These are phyloP conservation scores for Periconia macrospinosa DNA, from an alignment of 2,329 filamentous ascomycete genomes.

Conservation along the genomic window DNA sequence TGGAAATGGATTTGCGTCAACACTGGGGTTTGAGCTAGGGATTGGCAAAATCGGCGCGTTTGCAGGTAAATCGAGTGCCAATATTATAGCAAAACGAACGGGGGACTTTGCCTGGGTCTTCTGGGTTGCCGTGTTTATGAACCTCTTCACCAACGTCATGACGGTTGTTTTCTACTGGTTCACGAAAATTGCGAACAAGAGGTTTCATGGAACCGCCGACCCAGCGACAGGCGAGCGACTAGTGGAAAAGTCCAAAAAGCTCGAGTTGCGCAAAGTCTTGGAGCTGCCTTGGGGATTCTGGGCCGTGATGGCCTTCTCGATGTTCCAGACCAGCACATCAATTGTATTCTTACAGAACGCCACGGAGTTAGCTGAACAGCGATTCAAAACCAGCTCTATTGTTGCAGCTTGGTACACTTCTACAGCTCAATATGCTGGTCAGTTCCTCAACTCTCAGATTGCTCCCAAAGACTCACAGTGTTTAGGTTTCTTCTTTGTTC, in stretches of 20 bases:
- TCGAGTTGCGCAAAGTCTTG: constrained; percentile 59
- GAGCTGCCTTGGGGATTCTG: constrained; percentile 64
- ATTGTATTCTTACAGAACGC: constrained; percentile 60
- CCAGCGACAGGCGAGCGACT: constrained; percentile 61
- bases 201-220: constrained; percentile 53
- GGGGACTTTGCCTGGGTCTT: constrained; percentile 65
- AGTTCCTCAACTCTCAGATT: background rate
- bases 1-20: constrained; percentile 63
- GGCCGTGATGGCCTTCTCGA: constrained; percentile 56
- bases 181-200: constrained; percentile 53
- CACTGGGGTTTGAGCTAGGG: constrained; percentile 61
- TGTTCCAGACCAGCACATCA: constrained; percentile 62
- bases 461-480: background rate
- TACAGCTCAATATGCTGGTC: constrained; percentile 56
- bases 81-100: constrained; percentile 60
- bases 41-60: constrained; percentile 65
- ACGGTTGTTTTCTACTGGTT: constrained; percentile 60
- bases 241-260: constrained; percentile 62
- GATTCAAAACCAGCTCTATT: constrained; percentile 58
- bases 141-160: constrained; percentile 62
- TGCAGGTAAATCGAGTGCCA: constrained; percentile 62
- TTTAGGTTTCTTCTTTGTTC: constrained; percentile 58
- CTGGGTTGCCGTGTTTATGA: constrained; percentile 66
- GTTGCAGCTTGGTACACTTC: constrained; percentile 64
- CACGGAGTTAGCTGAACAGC: constrained; percentile 63